Base-by-base conservation (phyloP, 225 moss, liverwort and hornwort species). In the Sphagnum tenellum region DNA sequence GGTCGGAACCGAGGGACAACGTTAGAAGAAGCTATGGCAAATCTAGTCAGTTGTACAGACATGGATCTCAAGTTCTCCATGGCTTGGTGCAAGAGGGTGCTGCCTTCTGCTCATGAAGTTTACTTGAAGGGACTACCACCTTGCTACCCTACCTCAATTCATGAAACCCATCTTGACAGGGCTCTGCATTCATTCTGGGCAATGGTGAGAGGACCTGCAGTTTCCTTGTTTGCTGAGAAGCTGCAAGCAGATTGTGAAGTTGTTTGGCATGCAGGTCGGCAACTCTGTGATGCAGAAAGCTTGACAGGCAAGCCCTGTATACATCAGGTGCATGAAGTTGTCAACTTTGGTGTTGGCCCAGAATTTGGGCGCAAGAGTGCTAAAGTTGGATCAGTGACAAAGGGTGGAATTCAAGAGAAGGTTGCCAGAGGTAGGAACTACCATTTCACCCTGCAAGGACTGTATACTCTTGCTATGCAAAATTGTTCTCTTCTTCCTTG, bases 141-240 rank as follows among this genome's bases (percentile, higher is more conserved):
- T 9, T 82, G 78, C 70, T 98, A 98, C 74, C 86, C 98, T 44
- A 98, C 89, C 46, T 56, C 59, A 72, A 70, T 86, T 44, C 98
- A 98, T 75, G 81, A 69, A 59, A 75, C 86, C 64, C 93, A 98
- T 60, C 81, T 98, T 57, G 87, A 93, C 53, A 90, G 74, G 79
- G 75, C 88, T 67, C 50, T 98, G 53, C 67, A 50, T 64, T 66
- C 81, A 50, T 98, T 93, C 62, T 85, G 75, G 57, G 71, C 76
- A 61, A 88, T 86, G 86, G 98, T 90, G 45, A 85, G 98, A 77
- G 98, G 98, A 66, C 89, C 86, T 60, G 98, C 98, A 46, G 90
- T 91, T 11, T 57, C 79, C 47, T 62, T 79, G 2, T 91, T 78
- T 69, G 79, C 84, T 63, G 90, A 76, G 66, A 86, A 78, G 76